These are phyloP conservation scores for Maudiozyma bulderi DNA, from an alignment of 805 yeast species.

Conservation along the genomic window DNA sequence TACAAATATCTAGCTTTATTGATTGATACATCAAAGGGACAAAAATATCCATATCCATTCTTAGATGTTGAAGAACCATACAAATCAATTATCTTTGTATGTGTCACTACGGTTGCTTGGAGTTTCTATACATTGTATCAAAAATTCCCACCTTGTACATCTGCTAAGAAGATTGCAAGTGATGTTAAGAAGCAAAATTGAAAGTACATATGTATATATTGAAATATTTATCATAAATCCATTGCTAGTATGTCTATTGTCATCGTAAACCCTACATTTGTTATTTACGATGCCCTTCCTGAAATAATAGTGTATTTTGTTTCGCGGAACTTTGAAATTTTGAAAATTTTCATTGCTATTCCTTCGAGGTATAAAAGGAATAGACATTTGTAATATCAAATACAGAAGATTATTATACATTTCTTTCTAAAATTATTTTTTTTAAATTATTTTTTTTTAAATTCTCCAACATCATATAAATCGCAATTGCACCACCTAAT, in stretches of 20 bases:
- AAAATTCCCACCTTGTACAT: constrained; percentile 17
- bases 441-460: constrained; percentile 3
- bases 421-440: neutral
- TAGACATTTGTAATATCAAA: neutral
- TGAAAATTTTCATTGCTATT: neutral
- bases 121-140: constrained; percentile 24
- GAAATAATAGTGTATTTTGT: too few species aligned
- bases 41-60: constrained; percentile 59
- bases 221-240: too few species aligned
- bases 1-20: constrained; percentile 43
- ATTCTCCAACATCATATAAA: constrained; percentile 23
- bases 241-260: too few species aligned
- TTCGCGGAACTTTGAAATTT: too few species aligned
- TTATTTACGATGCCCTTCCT: too few species aligned
- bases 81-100: constrained; percentile 40
- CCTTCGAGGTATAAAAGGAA: neutral
- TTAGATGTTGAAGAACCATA: constrained; percentile 41
- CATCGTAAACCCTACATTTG: too few species aligned
- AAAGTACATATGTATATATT: neutral
- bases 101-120: constrained; percentile 35
- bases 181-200: neutral
- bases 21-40: constrained; percentile 39
- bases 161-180: neutral
- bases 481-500: constrained; percentile 15
- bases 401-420: neutral